Evolutionary conservation across 305 asterid species (phyloP), one percentile per base, ranked within the genome.

Genomic region (Solanum chacoense): DNA sequence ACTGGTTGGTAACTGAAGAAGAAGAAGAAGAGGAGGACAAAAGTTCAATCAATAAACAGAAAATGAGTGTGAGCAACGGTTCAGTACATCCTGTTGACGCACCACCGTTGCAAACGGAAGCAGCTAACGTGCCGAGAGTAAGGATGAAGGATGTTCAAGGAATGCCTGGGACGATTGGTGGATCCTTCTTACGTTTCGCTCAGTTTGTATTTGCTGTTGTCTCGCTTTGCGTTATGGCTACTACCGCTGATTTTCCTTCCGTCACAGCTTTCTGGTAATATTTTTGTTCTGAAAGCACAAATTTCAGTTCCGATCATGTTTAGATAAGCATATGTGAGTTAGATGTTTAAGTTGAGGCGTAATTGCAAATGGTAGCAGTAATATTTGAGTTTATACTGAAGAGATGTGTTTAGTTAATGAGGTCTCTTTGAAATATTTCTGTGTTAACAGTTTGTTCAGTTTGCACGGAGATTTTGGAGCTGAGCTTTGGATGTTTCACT

Each of bases 71-170:
- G 89, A 92, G 93, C 83, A 93, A 90, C 88, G 92, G 92, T 88
- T 84, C 91, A 85, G 94, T 93, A 78, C 93, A 93, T 88, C 94
- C 94, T 11, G 92, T 90, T 55, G 94, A 92, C 87, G 94, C 90
- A 73, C 93, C 94, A 91, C 94, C 94, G 88, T 88, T 87, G 59
- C 92, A 90, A 94, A 94, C 96, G 45, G 99, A 96, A 87, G 97
- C 95, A 35, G 95, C 94, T 67, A 93, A 93, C 90, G 90, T 92
- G 45, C 97, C 96, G 88, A 93, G 98, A 92, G 96, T 93, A 84
- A 93, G 99, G 93, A 97, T 96, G 99, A 95, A 93, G 91, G 99
- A 96, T 90, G 89, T 96, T 63, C 99, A 95, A 85, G 99, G 99
- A 37, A 97, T 94, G 99, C 99, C 99, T 87, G 99, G 98, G 55